Base-by-base conservation (phyloP, 345 rosid genomes). In the Ceriops tagal region DNA sequence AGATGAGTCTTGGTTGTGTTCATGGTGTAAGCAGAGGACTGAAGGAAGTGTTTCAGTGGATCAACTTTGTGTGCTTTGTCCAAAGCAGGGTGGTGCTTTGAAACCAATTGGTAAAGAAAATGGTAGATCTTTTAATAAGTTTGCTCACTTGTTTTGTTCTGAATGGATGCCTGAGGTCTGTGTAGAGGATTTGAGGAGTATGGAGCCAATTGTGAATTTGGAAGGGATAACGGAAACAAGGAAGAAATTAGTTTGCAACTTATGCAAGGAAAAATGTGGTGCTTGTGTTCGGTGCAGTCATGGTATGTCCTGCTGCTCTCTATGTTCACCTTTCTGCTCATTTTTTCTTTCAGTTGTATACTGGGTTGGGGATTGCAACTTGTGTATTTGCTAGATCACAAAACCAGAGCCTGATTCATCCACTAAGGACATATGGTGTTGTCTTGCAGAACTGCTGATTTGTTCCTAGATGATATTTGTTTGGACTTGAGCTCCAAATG, bases 211-310 rank as follows among this genome's bases (percentile, higher is more conserved):
- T 72, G 70, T 85, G 78, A 90, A 87, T 74, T 71, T 90, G 74
- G 63, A 52, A 56, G 89, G 75, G 70, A 87, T 92, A 62, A 84
- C 80, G 75, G 96, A 89, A 69, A 81, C 85, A 53, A 80, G 93
- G 64, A 85, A 66, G 73, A 92, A 87, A 82, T 75, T 85, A 66
- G 75, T 85, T 43, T 95, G 99, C 72, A 90, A 81, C 58, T 52
- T 95, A 67, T 95, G 99, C 98, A 95, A 86, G 86, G 87, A 83
- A 84, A 92, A 92, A 79, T 75, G 65, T 76, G 99, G 99, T 64
- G 82, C 88, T 67, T 92, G 96, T 83, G 83, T 95, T 72, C 88
- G 88, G 64, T 95, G 99, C 84, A 88, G 99, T 86, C 89, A 92
- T 83, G 99, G 49, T 43, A 43, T 43, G 49, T 43, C 18, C 5